These are phyloP conservation scores for Alternaria novae-zelandiae DNA, from an alignment of 2,329 filamentous ascomycete species.

Conservation along the genomic window DNA sequence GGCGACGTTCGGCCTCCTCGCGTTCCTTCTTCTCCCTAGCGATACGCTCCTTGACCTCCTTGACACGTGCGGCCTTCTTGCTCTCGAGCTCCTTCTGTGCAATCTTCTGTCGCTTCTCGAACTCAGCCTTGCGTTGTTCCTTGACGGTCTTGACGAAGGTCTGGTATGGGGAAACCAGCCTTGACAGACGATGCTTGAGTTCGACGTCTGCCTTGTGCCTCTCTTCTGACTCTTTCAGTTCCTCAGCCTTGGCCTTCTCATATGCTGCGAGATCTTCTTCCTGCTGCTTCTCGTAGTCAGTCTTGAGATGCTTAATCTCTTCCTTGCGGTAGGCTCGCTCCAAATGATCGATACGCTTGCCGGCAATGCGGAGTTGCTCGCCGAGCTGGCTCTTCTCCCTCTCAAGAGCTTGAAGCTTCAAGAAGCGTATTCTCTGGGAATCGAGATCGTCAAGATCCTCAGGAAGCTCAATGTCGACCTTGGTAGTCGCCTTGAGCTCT, in stretches of 20 bases:
- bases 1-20: conserved; percentile 80
- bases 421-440: conserved; percentile 75
- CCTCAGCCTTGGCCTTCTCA: conserved; percentile 78
- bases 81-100: conserved; percentile 93
- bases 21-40: conserved; percentile 82
- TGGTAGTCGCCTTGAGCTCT: conserved; percentile 88
- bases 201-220: conserved; percentile 94
- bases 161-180: conserved; percentile 85
- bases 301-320: conserved; percentile 87
- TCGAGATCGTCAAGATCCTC: conserved; percentile 76
- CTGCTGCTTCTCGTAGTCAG: conserved; percentile 85
- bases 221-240: conserved; percentile 76
- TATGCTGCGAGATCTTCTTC: conserved; percentile 80
- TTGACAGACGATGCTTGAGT: conserved; percentile 88
- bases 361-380: conserved; percentile 87
- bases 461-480: conserved; percentile 81
- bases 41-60: conserved; percentile 84
- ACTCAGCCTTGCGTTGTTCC: conserved; percentile 89
- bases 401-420: conserved; percentile 95
- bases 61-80: conserved; percentile 85
- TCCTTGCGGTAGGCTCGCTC: conserved; percentile 97
- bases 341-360: conserved; percentile 94
- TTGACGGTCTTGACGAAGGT: conserved; percentile 81
- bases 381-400: conserved; percentile 97
- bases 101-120: conserved; percentile 89